Base-by-base conservation (phyloP, 352 stramenopile genomes). In the Globisporangium cederbergense region DNA sequence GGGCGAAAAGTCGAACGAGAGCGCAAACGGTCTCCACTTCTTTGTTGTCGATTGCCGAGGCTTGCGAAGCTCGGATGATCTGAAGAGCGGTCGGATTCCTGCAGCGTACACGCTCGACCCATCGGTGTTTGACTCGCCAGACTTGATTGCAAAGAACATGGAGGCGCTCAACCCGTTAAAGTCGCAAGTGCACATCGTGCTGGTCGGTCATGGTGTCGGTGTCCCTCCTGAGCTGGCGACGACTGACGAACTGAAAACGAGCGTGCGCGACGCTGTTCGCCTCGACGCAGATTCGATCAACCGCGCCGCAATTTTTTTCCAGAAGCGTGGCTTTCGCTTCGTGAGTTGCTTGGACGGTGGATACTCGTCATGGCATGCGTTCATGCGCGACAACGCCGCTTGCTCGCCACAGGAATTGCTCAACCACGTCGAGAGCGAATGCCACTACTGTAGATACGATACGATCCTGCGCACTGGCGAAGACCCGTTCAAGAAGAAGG, bases 291-390 rank as follows among this genome's bases (percentile, higher is more conserved):
- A 89, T 56, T 77, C 76, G 22, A 73, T 94, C 20, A 94, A 94
- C 64, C 83, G 86, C 36, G 85, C 85, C 0, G 81, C 83, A 16
- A 66, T 94, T 0, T 91, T 91, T 28, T 94, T 94, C 67, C 85
- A 94, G 68, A 94, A 94, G 66, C 77, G 77, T 46, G 81, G 76
- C 2, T 94, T 94, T 59, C 83, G 85, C n/a, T 94, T 90, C 60
- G 79, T 94, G 42, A 91, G 85, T 36, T 79, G 69, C 8, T 58
- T 94, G 14, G 85, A 94, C 58, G 85, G 85, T 20, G 85, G 85
- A 2, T 94, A 91, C 61, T 79, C 85, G 11, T 88, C 83, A 6
- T 94, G 85, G 85, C 85, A 94, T 58, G 83, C 85, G n/a, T 92
- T 86, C 62, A 89, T 94, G 79, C 78, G 85, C 25, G 85, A 94